These are phyloP conservation scores for Glycine latifolia DNA, from an alignment of 306 rosid species.

Conservation along the genomic window DNA sequence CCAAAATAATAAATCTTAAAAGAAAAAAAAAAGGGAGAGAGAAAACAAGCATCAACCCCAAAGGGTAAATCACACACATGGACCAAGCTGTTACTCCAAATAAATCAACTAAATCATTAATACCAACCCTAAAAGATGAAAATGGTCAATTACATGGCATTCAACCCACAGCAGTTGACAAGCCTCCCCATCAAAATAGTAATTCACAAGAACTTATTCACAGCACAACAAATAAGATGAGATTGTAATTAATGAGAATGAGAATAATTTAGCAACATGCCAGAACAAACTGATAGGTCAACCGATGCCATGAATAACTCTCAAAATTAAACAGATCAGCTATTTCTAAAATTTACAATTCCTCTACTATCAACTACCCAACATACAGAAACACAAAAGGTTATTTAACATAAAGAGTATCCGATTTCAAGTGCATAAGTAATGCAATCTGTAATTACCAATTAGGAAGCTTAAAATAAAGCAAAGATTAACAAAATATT, in stretches of 20 bases:
- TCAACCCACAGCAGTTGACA: neutral
- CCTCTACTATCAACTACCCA: neutral
- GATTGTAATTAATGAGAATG: neutral
- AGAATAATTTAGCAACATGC: neutral
- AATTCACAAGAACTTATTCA: neutral
- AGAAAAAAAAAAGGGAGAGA: neutral
- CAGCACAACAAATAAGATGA: neutral
- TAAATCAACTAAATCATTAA: neutral
- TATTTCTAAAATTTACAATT: slow-evolving; percentile 2
- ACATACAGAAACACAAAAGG: neutral
- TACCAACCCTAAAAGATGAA: neutral
- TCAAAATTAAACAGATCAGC: neutral
- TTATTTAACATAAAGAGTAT: neutral
- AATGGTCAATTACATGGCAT: neutral
- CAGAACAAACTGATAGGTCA: neutral
- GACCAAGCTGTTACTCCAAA: neutral
- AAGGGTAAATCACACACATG: neutral
- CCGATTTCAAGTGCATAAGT: neutral
- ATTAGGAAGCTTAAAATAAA: neutral
- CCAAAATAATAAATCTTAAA: neutral
- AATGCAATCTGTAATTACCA: neutral
- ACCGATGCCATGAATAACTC: neutral
- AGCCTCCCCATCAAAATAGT: neutral
- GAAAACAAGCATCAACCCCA: slow-evolving; percentile 1
- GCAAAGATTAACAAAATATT: neutral